A percentile compares a stretch with the other conserved stretches of the same genome.
phyloP scores from a whole-genome alignment of 2,329 filamentous ascomycete genomes.

The Pseudopithomyces maydicus region DNA sequence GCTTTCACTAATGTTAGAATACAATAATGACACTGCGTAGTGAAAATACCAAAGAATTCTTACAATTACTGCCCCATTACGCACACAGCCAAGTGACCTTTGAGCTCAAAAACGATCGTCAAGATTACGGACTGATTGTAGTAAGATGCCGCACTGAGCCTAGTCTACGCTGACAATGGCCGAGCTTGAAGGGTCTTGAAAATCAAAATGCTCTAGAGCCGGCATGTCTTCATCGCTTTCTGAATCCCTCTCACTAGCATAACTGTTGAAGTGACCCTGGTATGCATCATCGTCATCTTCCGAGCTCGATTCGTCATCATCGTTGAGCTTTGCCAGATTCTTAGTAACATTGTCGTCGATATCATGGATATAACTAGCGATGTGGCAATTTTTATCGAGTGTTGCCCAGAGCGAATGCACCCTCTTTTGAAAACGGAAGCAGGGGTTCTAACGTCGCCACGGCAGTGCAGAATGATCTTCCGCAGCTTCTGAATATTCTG shows the following conservation, averaged over 20 bases:
- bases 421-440: constrained; percentile 7
- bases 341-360: constrained; percentile 5
- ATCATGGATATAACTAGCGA: constrained; percentile 15
- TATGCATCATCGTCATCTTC: constrained; percentile 2
- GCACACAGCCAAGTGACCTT: too few relatives aligned
- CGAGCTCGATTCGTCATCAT: not conserved
- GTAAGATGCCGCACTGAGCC: too few relatives aligned
- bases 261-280: not conserved
- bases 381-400: constrained; percentile 2
- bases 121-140: too few relatives aligned
- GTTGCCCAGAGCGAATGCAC: constrained; percentile 14
- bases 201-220: not conserved
- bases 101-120: too few relatives aligned
- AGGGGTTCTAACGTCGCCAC: constrained; percentile 14
- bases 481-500: not conserved
- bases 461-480: constrained; percentile 20
- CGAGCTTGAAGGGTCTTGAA: not conserved
- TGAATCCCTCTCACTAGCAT: too few relatives aligned
- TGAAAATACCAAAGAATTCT: too few relatives aligned
- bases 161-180: not conserved
- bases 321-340: constrained; percentile 7
- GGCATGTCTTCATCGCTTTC: constrained; percentile 14
- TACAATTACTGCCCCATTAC: too few relatives aligned
- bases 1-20: too few relatives aligned
- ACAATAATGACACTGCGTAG: too few relatives aligned